These are phyloP conservation scores for Boletellus ananas DNA, from an alignment of 768 basidiomycete species.

Conservation along the genomic window DNA sequence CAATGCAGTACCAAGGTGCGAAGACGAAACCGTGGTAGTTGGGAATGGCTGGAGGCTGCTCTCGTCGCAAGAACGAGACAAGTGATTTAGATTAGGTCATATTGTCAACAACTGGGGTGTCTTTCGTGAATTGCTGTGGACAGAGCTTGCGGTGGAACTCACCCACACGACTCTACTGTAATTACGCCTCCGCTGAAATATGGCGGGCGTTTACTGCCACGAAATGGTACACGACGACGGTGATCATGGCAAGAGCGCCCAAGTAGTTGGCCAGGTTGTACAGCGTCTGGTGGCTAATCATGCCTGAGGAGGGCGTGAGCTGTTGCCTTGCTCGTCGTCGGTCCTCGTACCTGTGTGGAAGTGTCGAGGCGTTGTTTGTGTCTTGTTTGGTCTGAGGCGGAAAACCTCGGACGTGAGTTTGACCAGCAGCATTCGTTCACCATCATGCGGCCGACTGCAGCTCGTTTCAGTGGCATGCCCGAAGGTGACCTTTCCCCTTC, in stretches of 20 bases:
- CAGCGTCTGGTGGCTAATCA: slow-evolving; percentile 81
- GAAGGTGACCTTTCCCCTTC: slow-evolving; percentile 52
- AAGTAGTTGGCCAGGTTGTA: slow-evolving; percentile 80
- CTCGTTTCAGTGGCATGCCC: slow-evolving; percentile 73
- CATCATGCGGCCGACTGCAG: slow-evolving; percentile 47
- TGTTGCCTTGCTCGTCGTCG: background rate
- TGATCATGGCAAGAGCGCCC: slow-evolving; percentile 81
- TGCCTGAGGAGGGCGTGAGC: slow-evolving; percentile 28
- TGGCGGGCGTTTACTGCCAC: slow-evolving; percentile 76
- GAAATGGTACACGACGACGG: slow-evolving; percentile 87
- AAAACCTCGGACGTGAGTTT: slow-evolving; percentile 22
- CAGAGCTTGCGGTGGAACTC: background rate
- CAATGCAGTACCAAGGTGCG: slow-evolving; percentile 16
- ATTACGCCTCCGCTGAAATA: slow-evolving; percentile 28
- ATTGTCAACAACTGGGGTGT: background rate
- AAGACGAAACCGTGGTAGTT: slow-evolving; percentile 12
- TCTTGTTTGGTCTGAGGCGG: slow-evolving; percentile 34
- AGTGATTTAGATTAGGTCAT: background rate
- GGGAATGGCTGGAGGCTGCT: background rate
- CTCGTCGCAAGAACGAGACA: background rate
- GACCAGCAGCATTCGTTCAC: slow-evolving; percentile 7
- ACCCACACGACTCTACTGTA: slow-evolving; percentile 9
- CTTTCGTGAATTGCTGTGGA: background rate
- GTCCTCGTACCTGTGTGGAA: slow-evolving; percentile 14
- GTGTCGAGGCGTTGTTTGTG: slow-evolving; percentile 23